Percentiles rank a stretch among this genome's conserved stretches.
Conservation (phyloP, 2,329 filamentous ascomycete genomes). For the Hypoxylon sp. region DNA sequence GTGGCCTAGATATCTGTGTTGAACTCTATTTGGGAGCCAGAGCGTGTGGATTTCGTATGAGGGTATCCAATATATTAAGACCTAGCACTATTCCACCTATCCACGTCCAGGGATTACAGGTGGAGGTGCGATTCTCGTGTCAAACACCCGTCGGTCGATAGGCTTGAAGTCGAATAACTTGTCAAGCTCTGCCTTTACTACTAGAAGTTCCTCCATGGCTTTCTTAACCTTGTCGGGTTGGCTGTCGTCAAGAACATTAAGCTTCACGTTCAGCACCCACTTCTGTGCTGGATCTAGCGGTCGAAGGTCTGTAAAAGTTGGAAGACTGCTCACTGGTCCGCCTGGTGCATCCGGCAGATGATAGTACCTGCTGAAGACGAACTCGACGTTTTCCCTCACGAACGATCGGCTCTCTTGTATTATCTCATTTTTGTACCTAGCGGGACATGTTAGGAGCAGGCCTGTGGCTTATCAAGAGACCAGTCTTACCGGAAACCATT, state of each 20-base stretch:
- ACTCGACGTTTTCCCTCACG: conserved; percentile 69
- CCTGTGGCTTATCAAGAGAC: no score
- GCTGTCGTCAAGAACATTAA: conserved; percentile 69
- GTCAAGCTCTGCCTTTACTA: conserved; percentile 77
- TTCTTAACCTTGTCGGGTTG: conserved; percentile 71
- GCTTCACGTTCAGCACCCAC: conserved; percentile 70
- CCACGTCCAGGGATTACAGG: conserved; percentile 34
- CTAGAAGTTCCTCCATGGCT: conserved; percentile 66
- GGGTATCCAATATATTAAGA: background rate
- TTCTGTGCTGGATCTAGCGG: conserved; percentile 65
- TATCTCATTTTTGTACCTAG: conserved; percentile 67
- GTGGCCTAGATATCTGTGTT: background rate
- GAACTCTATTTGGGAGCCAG: background rate
- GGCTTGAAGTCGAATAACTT: conserved; percentile 87
- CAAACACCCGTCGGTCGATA: conserved; percentile 67
- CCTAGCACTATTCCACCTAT: conserved; percentile 1
- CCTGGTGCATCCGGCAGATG: conserved; percentile 53
- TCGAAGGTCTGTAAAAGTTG: conserved; percentile 63
- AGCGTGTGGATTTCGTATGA: background rate
- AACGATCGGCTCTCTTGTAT: conserved; percentile 69
- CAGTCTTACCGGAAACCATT: conserved; percentile 67
- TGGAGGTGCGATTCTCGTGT: conserved; percentile 51
- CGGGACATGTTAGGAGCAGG: conserved; percentile 21
- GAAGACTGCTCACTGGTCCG: conserved; percentile 56
- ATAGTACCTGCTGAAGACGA: conserved; percentile 65